A percentile compares a stretch with the other conserved stretches of the same genome.
Conservation (phyloP, 2,329 filamentous ascomycete species). For the Grosmannia penicillata region DNA sequence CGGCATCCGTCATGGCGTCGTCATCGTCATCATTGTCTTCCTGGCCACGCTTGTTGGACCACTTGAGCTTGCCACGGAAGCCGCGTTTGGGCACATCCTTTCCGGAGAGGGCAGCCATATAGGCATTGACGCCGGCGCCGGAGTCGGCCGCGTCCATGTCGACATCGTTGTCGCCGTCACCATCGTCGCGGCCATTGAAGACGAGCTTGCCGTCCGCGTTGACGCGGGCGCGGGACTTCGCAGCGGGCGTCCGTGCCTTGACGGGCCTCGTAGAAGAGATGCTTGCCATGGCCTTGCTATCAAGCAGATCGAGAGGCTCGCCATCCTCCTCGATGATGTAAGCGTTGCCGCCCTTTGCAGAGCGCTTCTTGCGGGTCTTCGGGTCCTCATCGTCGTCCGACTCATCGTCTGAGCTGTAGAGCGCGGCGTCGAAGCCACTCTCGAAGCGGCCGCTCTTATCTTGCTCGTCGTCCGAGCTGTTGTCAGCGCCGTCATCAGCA, state of each 20-base stretch:
- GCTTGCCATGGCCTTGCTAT: slow-evolving; percentile 75
- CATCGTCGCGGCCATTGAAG: slow-evolving; percentile 42
- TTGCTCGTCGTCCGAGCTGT: slow-evolving; percentile 41
- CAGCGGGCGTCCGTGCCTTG: slow-evolving; percentile 43
- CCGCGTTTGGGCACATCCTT: slow-evolving; percentile 51
- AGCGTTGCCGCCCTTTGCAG: slow-evolving; percentile 48
- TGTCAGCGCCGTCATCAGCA: slow-evolving; percentile 33
- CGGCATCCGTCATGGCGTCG: slow-evolving; percentile 34
- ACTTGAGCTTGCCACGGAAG: slow-evolving; percentile 54
- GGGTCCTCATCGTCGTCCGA: slow-evolving; percentile 38
- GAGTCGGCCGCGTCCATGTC: slow-evolving; percentile 32
- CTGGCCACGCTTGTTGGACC: slow-evolving; percentile 44
- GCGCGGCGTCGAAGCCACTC: slow-evolving; percentile 89
- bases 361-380: slow-evolving; percentile 22
- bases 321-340: slow-evolving; percentile 93
- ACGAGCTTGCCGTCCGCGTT: slow-evolving; percentile 72
- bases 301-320: slow-evolving; percentile 86
- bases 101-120: slow-evolving; percentile 54
- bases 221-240: slow-evolving; percentile 49
- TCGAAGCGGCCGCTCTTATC: slow-evolving; percentile 54
- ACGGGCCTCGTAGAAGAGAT: slow-evolving; percentile 83
- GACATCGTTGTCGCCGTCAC: slow-evolving; percentile 41
- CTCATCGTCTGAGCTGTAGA: slow-evolving; percentile 59
- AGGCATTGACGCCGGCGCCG: slow-evolving; percentile 48
- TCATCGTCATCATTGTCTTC: slow-evolving; percentile 28